Evolutionary conservation across 805 yeast species (phyloP).

Genomic region (Tetrapisispora namnaoensis): DNA sequence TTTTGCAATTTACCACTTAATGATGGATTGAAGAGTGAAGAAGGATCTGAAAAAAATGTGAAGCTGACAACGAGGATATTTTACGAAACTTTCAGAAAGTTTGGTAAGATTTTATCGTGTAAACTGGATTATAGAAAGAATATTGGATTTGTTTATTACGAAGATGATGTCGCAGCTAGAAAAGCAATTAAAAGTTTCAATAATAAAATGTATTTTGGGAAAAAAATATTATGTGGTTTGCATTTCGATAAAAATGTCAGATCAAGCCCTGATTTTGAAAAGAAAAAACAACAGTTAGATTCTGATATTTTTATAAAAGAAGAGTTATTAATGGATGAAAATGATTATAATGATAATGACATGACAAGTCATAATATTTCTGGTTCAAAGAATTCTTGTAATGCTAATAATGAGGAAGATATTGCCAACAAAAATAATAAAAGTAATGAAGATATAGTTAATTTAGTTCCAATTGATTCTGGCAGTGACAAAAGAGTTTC

Average conservation of each 20-base stretch:
- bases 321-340: conserved; percentile 10
- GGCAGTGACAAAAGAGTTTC: conserved; percentile 4
- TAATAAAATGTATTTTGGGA: conserved; percentile 26
- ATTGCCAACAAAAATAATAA: background rate
- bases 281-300: conserved; percentile 18
- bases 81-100: conserved; percentile 41
- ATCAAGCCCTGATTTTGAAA: conserved; percentile 26
- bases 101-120: conserved; percentile 39
- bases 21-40: conserved; percentile 6
- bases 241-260: conserved; percentile 33
- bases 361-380: background rate
- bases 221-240: conserved; percentile 30
- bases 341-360: conserved; percentile 3
- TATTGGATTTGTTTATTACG: conserved; percentile 37
- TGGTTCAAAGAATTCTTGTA: background rate
- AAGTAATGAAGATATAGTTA: background rate
- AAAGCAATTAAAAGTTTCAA: conserved; percentile 30
- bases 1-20: conserved; percentile 38
- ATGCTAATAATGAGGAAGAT: background rate
- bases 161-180: conserved; percentile 29
- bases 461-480: background rate
- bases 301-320: conserved; percentile 21
- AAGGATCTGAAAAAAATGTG: background rate
- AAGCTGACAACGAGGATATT: conserved; percentile 36
- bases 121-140: conserved; percentile 32